Conservation (phyloP, 2,329 filamentous ascomycete genomes). For the Podosphaera xanthii region DNA sequence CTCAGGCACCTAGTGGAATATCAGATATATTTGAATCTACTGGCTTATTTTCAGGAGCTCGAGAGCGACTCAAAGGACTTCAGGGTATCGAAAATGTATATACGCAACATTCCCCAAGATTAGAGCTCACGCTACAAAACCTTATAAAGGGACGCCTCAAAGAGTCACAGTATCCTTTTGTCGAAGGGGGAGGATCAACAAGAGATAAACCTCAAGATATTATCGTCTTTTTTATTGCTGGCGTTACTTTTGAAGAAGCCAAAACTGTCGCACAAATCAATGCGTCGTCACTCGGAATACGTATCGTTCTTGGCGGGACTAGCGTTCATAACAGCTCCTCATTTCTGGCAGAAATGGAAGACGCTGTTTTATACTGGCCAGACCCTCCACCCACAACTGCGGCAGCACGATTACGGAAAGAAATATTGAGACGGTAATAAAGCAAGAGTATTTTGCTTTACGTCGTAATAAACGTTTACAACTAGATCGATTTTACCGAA, state of each 20-base stretch:
- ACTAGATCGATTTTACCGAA: too few relatives aligned
- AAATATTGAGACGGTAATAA: conserved; percentile 13
- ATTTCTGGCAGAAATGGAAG: conserved; percentile 80
- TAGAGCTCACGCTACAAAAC: conserved; percentile 75
- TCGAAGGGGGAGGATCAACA: conserved; percentile 69
- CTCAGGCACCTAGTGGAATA: conserved; percentile 47
- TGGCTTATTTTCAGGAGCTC: conserved; percentile 74
- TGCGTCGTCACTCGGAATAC: conserved; percentile 65
- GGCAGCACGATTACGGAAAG: conserved; percentile 15
- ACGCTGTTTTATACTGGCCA: conserved; percentile 71
- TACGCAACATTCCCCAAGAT: conserved; percentile 77
- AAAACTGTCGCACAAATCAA: conserved; percentile 93
- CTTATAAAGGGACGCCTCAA: conserved; percentile 76
- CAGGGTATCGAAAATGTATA: conserved; percentile 98
- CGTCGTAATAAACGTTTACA: too few relatives aligned
- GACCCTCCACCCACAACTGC: conserved; percentile 25
- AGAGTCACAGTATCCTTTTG: conserved; percentile 77
- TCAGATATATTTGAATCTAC: conserved; percentile 80
- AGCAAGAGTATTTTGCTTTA: too few relatives aligned
- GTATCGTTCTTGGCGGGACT: conserved; percentile 77
- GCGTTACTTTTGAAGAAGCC: conserved; percentile 87
- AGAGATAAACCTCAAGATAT: conserved; percentile 94
- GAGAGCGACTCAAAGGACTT: conserved; percentile 74
- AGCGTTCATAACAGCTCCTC: conserved; percentile 67
- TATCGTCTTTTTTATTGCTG: conserved; percentile 81